Base-by-base conservation (phyloP, 371 early-diverging fungal species). In the Funneliformis caledonium region DNA sequence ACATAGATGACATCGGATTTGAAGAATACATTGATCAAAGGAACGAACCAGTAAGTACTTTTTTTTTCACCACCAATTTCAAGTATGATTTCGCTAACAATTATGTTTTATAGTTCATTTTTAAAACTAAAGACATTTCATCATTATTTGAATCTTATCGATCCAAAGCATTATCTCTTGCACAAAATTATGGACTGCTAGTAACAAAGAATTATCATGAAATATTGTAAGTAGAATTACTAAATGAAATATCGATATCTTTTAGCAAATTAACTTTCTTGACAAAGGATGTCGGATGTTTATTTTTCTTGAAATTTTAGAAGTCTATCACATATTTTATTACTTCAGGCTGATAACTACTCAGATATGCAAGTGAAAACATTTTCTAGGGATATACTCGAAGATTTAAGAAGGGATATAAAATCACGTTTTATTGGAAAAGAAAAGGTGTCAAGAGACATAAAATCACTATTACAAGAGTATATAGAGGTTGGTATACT, bases 91-190 rank as follows among this genome's bases (percentile, higher is more conserved):
- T n/a, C n/a, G n/a, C n/a, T n/a, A n/a, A n/a, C n/a, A n/a, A n/a
- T n/a, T n/a, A n/a, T 4, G 22, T 61, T 76, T 76, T 62, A 33
- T 76, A 76, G 76, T 76, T 76, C 45, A 47, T 76, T 76, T 76
- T 76, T 5, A 56, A 73, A 73, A 43, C 52, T 5, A 73, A 73
- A n/a, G 22, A n/a, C 37, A 73, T 73, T 3, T 62, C 62, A 19
- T 62, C 19, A 22, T 45, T 76, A 61, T 76, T 76, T 62, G 61
- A 76, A 16, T 76, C 64, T 42, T 76, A 76, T 45, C 64, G 43
- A 43, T 76, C 61, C 11, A 42, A 76, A 61, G 62, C 45, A 42
- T 76, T 61, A 42, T 45, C 76, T 62, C 2, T 1, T 10, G 59
- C 42, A 22, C 26, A 62, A 76, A 61, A 76, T 31, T 76, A 62